These are phyloP conservation scores for Periconia digitata DNA, from an alignment of 2,329 filamentous ascomycete species.

Conservation along the genomic window DNA sequence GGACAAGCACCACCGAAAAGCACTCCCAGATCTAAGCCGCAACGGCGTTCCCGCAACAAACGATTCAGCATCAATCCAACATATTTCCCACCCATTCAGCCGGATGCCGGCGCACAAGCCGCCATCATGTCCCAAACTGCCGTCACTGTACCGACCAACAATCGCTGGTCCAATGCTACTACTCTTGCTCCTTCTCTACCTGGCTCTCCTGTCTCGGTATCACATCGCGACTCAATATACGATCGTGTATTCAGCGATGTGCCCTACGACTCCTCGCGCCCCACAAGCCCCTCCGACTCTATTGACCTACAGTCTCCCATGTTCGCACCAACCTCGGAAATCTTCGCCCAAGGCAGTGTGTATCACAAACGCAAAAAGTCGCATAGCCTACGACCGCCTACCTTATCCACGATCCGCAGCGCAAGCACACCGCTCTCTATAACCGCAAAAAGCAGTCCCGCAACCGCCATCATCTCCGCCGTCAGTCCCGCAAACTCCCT, in stretches of 20 bases:
- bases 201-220: constrained; percentile 77
- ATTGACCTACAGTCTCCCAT: constrained; percentile 61
- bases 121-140: constrained; percentile 65
- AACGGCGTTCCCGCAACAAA: constrained; percentile 68
- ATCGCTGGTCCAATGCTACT: constrained; percentile 68
- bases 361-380: constrained; percentile 25
- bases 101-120: constrained; percentile 53
- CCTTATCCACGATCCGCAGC: constrained; percentile 32
- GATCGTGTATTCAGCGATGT: constrained; percentile 66
- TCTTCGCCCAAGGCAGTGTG: constrained; percentile 16
- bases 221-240: constrained; percentile 72
- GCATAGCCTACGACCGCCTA: constrained; percentile 31
- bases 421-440: constrained; percentile 35
- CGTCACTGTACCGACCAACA: constrained; percentile 57
- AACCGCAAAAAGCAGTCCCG: constrained; percentile 37
- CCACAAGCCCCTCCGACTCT: constrained; percentile 76
- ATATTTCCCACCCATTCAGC: constrained; percentile 46
- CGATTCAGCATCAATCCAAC: constrained; percentile 61
- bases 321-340: constrained; percentile 50
- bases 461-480: constrained; percentile 34
- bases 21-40: constrained; percentile 50
- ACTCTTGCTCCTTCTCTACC: constrained; percentile 69
- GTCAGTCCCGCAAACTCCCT: constrained; percentile 36
- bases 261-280: constrained; percentile 67
- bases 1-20: constrained; percentile 50